Evolutionary conservation across 2,329 filamentous ascomycete species (phyloP).

Genomic region (Teratosphaeria viscida): DNA sequence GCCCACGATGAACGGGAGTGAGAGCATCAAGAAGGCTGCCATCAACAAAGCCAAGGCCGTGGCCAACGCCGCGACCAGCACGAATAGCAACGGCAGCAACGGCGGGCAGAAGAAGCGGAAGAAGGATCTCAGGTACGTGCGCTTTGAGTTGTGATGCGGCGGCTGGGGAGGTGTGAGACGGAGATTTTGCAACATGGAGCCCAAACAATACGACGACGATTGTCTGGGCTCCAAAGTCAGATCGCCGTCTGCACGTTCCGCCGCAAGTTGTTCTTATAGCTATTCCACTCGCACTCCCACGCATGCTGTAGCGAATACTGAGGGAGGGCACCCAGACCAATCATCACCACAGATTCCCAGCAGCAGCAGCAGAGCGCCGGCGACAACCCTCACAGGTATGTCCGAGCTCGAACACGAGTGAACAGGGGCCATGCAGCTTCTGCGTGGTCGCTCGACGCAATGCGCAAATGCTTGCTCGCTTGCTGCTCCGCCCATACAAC

Average conservation of each 20-base stretch:
- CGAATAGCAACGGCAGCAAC: slow-evolving; percentile 24
- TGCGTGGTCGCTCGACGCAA: not conserved
- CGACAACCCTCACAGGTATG: slow-evolving; percentile 36
- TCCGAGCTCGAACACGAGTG: slow-evolving; percentile 6
- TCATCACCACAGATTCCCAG: slow-evolving; percentile 55
- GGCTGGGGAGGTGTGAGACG: not conserved
- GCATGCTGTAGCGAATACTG: not conserved
- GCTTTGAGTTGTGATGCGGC: not conserved
- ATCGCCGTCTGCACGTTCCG: not conserved
- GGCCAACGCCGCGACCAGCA: slow-evolving; percentile 42
- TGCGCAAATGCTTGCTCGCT: not conserved
- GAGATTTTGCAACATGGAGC: not conserved
- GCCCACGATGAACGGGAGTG: slow-evolving; percentile 51
- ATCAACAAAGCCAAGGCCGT: slow-evolving; percentile 58
- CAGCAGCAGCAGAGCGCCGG: slow-evolving; percentile 34
- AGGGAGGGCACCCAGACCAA: slow-evolving; percentile 44
- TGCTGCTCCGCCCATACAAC: not conserved
- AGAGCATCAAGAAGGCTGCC: slow-evolving; percentile 50
- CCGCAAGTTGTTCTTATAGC: not conserved
- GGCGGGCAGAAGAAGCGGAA: slow-evolving; percentile 65
- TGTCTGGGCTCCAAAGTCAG: not conserved
- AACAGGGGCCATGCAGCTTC: not conserved
- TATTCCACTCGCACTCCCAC: not conserved
- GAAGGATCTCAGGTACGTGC: slow-evolving; percentile 30
- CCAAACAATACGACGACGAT: not conserved